These are phyloP conservation scores for Arthrobotrys pseudoclavata DNA, from an alignment of 2,329 filamentous ascomycete genomes.

Conservation along the genomic window DNA sequence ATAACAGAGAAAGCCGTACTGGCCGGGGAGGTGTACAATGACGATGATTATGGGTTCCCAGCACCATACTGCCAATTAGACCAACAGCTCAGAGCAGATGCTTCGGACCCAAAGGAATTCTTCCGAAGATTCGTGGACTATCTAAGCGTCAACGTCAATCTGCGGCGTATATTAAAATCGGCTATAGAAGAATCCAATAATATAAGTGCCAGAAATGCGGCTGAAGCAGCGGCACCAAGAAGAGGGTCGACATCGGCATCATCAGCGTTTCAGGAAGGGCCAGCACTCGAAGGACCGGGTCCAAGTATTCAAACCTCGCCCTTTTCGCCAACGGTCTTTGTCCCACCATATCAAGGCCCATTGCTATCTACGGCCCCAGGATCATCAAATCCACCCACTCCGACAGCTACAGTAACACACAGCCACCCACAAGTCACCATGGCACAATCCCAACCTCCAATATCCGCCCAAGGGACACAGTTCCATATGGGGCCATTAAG, in stretches of 20 bases:
- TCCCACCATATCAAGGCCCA: conserved; percentile 9
- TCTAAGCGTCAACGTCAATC: conserved; percentile 72
- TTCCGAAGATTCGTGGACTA: conserved; percentile 75
- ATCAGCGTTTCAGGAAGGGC: background rate
- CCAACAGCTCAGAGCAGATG: conserved; percentile 74
- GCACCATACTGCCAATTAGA: conserved; percentile 76
- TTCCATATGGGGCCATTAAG: conserved; percentile 39
- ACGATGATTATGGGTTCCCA: conserved; percentile 86
- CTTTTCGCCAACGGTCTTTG: conserved; percentile 10
- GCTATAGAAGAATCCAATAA: conserved; percentile 66
- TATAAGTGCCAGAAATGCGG: conserved; percentile 66
- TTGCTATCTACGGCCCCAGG: conserved; percentile 7
- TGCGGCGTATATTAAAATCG: conserved; percentile 69
- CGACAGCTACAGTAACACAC: background rate
- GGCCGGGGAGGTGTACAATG: conserved; percentile 96
- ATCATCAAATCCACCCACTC: conserved; percentile 8
- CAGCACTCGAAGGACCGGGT: background rate
- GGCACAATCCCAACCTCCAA: conserved; percentile 5
- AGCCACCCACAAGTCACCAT: conserved; percentile 4
- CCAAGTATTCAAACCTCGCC: background rate
- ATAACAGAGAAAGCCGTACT: conserved; percentile 88
- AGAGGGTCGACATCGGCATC: background rate
- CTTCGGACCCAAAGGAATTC: conserved; percentile 69
- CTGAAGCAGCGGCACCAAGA: conserved; percentile 62
- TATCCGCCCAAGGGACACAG: conserved; percentile 11